Evolutionary conservation across 768 basidiomycete genomes (phyloP).

Genomic region (Symmetrospora coprosmae): DNA sequence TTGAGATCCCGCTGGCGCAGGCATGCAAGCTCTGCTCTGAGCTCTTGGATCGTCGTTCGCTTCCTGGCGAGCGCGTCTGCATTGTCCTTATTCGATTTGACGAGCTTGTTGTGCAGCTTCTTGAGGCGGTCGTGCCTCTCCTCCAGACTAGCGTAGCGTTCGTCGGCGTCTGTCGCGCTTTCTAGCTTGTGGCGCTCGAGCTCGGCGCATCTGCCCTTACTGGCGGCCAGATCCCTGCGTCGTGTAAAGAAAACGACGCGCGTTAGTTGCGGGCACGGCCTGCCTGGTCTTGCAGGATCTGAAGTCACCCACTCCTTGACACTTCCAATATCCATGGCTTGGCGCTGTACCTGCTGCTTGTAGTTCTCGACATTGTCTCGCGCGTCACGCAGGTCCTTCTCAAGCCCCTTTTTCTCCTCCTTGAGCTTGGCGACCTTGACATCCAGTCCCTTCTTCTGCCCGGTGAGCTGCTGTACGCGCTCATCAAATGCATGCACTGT

Average conservation of each 20-base stretch:
- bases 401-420: conserved; percentile 2
- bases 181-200: too few relatives aligned
- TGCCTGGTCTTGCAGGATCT: not conserved
- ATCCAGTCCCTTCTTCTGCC: not conserved
- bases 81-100: not conserved
- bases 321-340: too few relatives aligned
- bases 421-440: not conserved
- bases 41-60: not conserved
- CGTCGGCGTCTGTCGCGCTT: too few relatives aligned
- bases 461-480: not conserved
- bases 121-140: not conserved
- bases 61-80: not conserved
- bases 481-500: not conserved
- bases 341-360: too few relatives aligned
- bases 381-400: not conserved
- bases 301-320: not conserved
- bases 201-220: too few relatives aligned
- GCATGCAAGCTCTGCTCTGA: not conserved
- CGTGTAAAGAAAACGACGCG: not conserved
- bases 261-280: not conserved
- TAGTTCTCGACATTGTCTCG: not conserved
- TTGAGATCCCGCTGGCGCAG: not conserved
- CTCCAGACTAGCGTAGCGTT: not conserved
- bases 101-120: not conserved
- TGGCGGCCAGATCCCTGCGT: too few relatives aligned